Percentiles rank a stretch among this genome's conserved stretches.
These are phyloP conservation scores for Volvox africanus DNA, from an alignment of 139 green algal species.

Conservation along the genomic window DNA sequence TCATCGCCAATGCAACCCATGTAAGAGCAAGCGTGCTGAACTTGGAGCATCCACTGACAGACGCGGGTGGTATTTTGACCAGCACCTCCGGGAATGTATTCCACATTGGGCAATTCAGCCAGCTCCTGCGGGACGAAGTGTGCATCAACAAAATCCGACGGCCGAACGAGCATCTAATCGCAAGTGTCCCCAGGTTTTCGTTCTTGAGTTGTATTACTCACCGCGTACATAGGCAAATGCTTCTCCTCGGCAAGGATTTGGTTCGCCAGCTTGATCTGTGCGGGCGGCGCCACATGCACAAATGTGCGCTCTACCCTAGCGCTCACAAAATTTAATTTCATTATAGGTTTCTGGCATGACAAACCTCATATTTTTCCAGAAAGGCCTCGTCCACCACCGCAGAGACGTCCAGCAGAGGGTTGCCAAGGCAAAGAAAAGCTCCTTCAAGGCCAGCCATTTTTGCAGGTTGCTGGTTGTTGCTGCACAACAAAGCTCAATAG, in stretches of 20 bases:
- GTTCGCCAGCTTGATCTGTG: conserved; percentile 93
- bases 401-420: conserved; percentile 97
- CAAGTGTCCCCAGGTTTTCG: not conserved
- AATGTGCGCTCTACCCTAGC: no score
- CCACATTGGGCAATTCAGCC: conserved; percentile 78
- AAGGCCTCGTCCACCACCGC: conserved; percentile 86
- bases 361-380: conserved; percentile 92
- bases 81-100: conserved; percentile 98
- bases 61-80: conserved; percentile 98
- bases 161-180: not conserved
- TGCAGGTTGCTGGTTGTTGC: no score
- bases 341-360: not conserved
- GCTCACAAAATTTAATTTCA: no score
- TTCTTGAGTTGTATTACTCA: not conserved
- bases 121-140: conserved; percentile 79
- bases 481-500: not conserved
- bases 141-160: not conserved
- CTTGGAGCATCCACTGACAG: conserved; percentile 98
- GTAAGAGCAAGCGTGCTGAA: conserved; percentile 88
- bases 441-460: conserved; percentile 61
- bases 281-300: not conserved
- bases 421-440: conserved; percentile 92
- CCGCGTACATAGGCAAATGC: conserved; percentile 95
- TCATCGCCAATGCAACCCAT: conserved; percentile 98
- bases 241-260: conserved; percentile 99